phyloP scores from a whole-genome alignment of 441 rosid genomes.

The Daphne laureola region DNA sequence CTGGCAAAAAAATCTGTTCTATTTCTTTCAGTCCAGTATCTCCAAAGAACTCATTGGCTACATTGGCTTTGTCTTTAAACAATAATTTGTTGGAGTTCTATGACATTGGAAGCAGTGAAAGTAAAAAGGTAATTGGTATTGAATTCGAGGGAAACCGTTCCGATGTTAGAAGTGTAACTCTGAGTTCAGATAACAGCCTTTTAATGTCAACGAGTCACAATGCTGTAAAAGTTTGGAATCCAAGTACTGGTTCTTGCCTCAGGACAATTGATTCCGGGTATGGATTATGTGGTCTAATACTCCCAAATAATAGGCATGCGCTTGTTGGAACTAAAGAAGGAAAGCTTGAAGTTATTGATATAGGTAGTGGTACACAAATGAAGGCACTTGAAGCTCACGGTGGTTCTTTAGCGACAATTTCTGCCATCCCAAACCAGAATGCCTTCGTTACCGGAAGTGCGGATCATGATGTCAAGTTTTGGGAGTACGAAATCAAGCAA shows the following conservation, averaged over 20 bases:
- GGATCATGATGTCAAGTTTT: conserved; percentile 88
- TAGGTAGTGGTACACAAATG: conserved; percentile 72
- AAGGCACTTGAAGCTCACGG: conserved; percentile 89
- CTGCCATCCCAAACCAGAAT: conserved; percentile 65
- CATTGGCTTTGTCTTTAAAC: conserved; percentile 79
- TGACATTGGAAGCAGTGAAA: conserved; percentile 46
- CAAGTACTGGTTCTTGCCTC: conserved; percentile 92
- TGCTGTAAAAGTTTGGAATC: conserved; percentile 92
- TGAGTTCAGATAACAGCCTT: conserved; percentile 79
- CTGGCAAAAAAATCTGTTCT: conserved; percentile 76
- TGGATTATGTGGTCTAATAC: conserved; percentile 86
- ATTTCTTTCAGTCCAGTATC: conserved; percentile 62
- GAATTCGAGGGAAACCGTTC: conserved; percentile 94
- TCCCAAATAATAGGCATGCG: conserved; percentile 76
- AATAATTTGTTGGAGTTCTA: conserved; percentile 80
- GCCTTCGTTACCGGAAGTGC: conserved; percentile 94
- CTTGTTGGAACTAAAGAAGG: conserved; percentile 90
- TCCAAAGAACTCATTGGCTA: conserved; percentile 57
- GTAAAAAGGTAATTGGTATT: conserved; percentile 51
- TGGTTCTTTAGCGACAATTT: conserved; percentile 68
- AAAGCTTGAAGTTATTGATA: conserved; percentile 69
- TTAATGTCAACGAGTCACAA: conserved; percentile 96
- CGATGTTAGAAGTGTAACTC: conserved; percentile 85
- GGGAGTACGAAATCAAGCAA: conserved; percentile 77
- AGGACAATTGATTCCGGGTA: conserved; percentile 85